phyloP scores from a whole-genome alignment of 2,329 filamentous ascomycete genomes.

The Xylaria sp. region DNA sequence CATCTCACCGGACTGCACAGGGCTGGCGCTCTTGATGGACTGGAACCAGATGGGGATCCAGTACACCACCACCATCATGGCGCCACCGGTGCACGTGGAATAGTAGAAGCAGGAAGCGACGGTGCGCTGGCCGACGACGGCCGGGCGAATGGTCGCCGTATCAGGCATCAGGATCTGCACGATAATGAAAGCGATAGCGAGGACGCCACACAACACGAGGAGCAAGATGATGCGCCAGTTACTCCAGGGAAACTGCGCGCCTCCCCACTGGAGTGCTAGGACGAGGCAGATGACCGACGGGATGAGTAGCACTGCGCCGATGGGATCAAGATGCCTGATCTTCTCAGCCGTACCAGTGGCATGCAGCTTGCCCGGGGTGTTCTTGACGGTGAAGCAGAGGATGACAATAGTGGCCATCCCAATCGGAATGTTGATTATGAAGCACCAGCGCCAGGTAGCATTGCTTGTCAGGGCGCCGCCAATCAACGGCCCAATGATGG shows the following conservation, averaged over 20 bases:
- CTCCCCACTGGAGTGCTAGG: slow-evolving; percentile 52
- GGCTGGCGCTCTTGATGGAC: slow-evolving; percentile 23
- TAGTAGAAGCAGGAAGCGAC: slow-evolving; percentile 5
- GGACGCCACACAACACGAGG: slow-evolving; percentile 37
- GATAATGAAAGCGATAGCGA: slow-evolving; percentile 36
- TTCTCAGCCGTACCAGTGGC: slow-evolving; percentile 11
- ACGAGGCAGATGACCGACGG: slow-evolving; percentile 47
- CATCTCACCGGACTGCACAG: slow-evolving; percentile 36
- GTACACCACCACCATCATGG: slow-evolving; percentile 35
- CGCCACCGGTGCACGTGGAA: slow-evolving; percentile 17
- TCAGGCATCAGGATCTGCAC: slow-evolving; percentile 18
- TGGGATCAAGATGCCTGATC: slow-evolving; percentile 29
- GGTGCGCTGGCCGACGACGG: slow-evolving; percentile 17
- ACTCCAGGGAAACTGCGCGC: slow-evolving; percentile 41
- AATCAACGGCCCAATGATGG: slow-evolving; percentile 5
- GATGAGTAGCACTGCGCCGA: slow-evolving; percentile 34
- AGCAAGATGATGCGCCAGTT: slow-evolving; percentile 40
- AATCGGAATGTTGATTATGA: slow-evolving; percentile 31
- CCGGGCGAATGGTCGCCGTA: slow-evolving; percentile 12
- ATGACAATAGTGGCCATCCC: slow-evolving; percentile 30
- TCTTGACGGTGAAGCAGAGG: slow-evolving; percentile 24
- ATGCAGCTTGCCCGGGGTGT: slow-evolving; percentile 10
- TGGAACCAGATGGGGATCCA: slow-evolving; percentile 36
- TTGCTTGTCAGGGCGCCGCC: slow-evolving; percentile 2
- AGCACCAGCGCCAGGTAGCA: slow-evolving; percentile 11